Evolutionary conservation across 2,329 filamentous ascomycete species (phyloP), one percentile per base, ranked within the genome.

Genomic region (Trichophaea hybrida): DNA sequence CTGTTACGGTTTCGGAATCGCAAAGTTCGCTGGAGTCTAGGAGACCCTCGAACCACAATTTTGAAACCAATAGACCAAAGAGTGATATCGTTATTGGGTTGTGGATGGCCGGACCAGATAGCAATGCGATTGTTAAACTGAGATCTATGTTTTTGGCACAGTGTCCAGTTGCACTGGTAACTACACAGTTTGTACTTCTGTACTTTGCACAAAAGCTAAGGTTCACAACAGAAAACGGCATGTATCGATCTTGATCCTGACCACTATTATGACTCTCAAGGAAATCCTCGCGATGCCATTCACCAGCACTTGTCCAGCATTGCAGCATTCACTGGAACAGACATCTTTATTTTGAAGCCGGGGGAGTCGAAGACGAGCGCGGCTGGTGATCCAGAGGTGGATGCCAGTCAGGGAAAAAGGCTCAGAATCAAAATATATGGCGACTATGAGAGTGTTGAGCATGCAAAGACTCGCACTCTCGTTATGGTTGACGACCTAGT

Each of bases 351-450:
- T 53, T 80, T 98, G 55, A 90, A 89, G 59, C 90, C 93, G 24
- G 61, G 55, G 46, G 65, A 65, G 43, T 44, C 62, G 32, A 66
- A 61, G n/a, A 59, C 63, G 46, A 61, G 63, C 10, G 83, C 94
- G 67, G 83, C 85, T 49, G 82, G 85, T 59, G 79, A 83, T 44
- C 77, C 86, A 64, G 86, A 86, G 50, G 88, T 86, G 65, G 84
- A 93, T 69, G 84, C 86, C 67, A 85, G 88, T 68, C 76, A 84
- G 68, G 90, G 96, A 72, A 87, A 93, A 72, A 83, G 91, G 67
- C 89, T 94, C 76, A 84, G 91, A 70, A 85, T 96, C 62, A 86
- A 88, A 68, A 94, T 98, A 65, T 98, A 93, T 69, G 91, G 93
- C 58, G 93, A 98, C 71, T 85, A 93, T 73, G 83, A 97, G 74